A percentile compares a stretch with the other conserved stretches of the same genome.
These are phyloP conservation scores for Chaetomium sp. DNA, from an alignment of 2,329 filamentous ascomycete species.

Conservation along the genomic window DNA sequence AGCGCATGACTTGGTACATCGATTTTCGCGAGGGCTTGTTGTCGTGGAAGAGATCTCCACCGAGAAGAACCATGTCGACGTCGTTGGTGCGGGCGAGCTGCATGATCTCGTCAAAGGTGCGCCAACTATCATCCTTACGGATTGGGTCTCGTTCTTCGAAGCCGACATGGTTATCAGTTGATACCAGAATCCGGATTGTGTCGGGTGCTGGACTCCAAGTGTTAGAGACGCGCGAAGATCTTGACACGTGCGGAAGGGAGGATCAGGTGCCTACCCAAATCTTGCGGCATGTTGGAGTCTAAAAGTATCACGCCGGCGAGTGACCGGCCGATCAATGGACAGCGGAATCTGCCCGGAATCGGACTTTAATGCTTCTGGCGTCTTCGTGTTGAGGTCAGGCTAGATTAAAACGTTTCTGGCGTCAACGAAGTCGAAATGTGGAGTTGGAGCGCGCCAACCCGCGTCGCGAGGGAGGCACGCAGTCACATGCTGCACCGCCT, in stretches of 20 bases:
- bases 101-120: constrained; percentile 93
- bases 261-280: constrained; percentile 20
- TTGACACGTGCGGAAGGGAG: background rate
- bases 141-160: constrained; percentile 90
- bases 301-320: no score
- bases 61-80: constrained; percentile 96
- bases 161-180: constrained; percentile 96
- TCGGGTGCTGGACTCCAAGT: constrained; percentile 49
- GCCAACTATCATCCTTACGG: constrained; percentile 96
- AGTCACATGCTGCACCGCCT: constrained; percentile 15
- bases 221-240: constrained; percentile 3
- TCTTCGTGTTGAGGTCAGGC: no score
- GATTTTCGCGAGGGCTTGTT: constrained; percentile 95
- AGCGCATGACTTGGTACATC: constrained; percentile 96
- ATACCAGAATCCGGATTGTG: constrained; percentile 88
- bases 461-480: constrained; percentile 17
- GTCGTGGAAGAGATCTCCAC: constrained; percentile 93
- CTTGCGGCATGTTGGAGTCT: constrained; percentile 22
- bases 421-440: background rate
- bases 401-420: no score
- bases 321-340: no score
- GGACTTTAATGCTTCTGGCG: no score
- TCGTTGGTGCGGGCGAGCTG: constrained; percentile 77
- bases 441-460: background rate
- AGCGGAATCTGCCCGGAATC: no score